Evolutionary conservation across 768 basidiomycete species (phyloP), one percentile per base, ranked within the genome.

Genomic region (Russula virescens): DNA sequence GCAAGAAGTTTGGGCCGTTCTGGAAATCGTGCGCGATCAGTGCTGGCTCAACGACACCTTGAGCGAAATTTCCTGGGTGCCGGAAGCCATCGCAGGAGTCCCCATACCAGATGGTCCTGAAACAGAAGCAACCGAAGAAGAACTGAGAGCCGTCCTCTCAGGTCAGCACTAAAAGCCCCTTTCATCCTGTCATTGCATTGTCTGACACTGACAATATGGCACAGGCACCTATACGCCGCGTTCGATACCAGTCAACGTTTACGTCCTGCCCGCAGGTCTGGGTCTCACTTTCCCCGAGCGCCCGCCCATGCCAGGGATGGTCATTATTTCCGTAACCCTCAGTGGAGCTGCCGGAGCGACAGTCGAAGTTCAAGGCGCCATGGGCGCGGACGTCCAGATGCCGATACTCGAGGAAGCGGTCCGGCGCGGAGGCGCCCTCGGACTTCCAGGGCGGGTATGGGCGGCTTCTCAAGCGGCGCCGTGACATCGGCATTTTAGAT

Each of bases 1-100:
- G 70, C 85, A 83, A 65, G 84, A 93, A 69, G 83, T 89, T 1
- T 89, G 85, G 83, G 84, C 81, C 2, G 81, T 92, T 50, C 71
- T 92, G 21, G 89, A 92, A 86, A 80, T 93, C 68, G 88, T 92
- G 5, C 79, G 81, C 62, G 90, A 92, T 63, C 91, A 92, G 73
- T 88, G 86, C 68, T 93, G 91, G 91, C 69, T 92, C 19, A 93
- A 92, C 69, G 87, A 88, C 68, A 79, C 80, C n/a, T 72, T 93
- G 23, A 68, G 75, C 5, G 78, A 80, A 49, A 83, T 81, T 49
- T 73, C 80, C 14, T 93, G 91, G 90, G 72, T 73, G 28, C 77
- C 83, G 4, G 88, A 90, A 68, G 77, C 75, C 11, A 63, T 76
- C 9, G 55, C 21, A 16, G 69, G 71, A 35, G 61, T 67, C 18